Base-by-base conservation (phyloP, 768 basidiomycete species). In the Phylloporus scabripes region DNA sequence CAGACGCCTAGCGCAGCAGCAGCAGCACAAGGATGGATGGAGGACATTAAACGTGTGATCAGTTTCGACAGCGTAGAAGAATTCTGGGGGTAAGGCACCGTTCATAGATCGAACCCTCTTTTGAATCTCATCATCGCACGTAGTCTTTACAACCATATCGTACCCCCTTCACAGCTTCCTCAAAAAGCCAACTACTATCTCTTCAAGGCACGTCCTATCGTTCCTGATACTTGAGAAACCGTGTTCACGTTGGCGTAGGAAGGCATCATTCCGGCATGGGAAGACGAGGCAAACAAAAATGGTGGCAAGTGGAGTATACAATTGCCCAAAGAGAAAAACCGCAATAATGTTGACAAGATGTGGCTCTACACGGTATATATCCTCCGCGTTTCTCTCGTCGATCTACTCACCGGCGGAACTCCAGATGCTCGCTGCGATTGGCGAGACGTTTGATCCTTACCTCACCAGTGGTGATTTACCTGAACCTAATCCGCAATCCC, bases 271-370 rank as follows among this genome's bases (percentile, higher is more conserved):
- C 93, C 93, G 7, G 94, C 94, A 45, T 96, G 93, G 93, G 94
- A 96, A 64, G 94, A 96, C 59, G 85, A 91, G 41, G 92, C 92
- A 17, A 99, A 99, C 73, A 93, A 93, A 68, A 76, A 87, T 56
- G 96, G 96, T 45, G 96, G 96, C 42, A 99, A 99, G 74, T 99
- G 96, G 96, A 88, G 87, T 63, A 92, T 98, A 53, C 96, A 99
- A 68, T 73, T 99, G 20, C 96, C 96, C 20, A 86, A 87, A 69
- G 95, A 97, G 61, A 98, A 97, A 74, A 95, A 90, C 66, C 78
- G 87, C 42, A 60, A 53, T 24, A 71, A 80, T 44, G 85, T 99
- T 43, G 95, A 99, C 68, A 86, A 83, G 67, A 92, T 94, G 87
- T 99, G 96, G 96, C 78, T 99, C 47, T 94, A 93, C 72, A 99